These are phyloP conservation scores for Leucocoprinus sp. DNA, from an alignment of 768 basidiomycete species.

Conservation along the genomic window DNA sequence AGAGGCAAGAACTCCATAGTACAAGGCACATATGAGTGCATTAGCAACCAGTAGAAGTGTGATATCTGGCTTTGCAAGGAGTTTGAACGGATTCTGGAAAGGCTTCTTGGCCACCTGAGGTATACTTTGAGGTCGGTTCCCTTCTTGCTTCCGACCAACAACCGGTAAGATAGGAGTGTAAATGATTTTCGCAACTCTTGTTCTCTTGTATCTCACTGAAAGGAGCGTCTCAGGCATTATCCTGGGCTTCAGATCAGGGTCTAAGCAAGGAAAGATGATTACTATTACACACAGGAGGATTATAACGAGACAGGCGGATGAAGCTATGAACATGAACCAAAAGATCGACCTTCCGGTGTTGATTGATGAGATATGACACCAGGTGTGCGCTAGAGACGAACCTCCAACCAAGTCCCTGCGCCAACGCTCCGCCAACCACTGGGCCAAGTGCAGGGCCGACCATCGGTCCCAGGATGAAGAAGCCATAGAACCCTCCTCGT, in stretches of 20 bases:
- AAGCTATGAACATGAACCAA: constrained; percentile 50
- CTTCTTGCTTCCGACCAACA: constrained; percentile 23
- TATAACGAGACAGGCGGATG: constrained; percentile 35
- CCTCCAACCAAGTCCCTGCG: constrained; percentile 60
- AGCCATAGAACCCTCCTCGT: constrained; percentile 65
- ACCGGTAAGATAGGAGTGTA: constrained; percentile 50
- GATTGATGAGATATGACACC: background rate
- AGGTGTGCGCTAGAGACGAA: constrained; percentile 16
- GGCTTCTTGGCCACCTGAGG: constrained; percentile 24
- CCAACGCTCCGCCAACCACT: constrained; percentile 50
- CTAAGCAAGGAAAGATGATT: constrained; percentile 3
- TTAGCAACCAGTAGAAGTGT: constrained; percentile 43
- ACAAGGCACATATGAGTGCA: constrained; percentile 44
- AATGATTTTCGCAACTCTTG: constrained; percentile 29
- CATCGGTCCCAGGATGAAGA: constrained; percentile 60
- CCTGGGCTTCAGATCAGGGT: constrained; percentile 25
- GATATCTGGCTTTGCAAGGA: constrained; percentile 51
- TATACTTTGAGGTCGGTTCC: constrained; percentile 13
- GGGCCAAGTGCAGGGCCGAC: constrained; percentile 59
- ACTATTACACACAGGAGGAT: constrained; percentile 34
- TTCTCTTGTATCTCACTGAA: constrained; percentile 45
- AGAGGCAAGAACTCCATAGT: constrained; percentile 53
- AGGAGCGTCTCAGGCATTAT: constrained; percentile 47
- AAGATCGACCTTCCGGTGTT: constrained; percentile 40
- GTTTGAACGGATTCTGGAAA: constrained; percentile 45